These are phyloP conservation scores for Xylaria sp. DNA, from an alignment of 2,329 filamentous ascomycete genomes.

Conservation along the genomic window DNA sequence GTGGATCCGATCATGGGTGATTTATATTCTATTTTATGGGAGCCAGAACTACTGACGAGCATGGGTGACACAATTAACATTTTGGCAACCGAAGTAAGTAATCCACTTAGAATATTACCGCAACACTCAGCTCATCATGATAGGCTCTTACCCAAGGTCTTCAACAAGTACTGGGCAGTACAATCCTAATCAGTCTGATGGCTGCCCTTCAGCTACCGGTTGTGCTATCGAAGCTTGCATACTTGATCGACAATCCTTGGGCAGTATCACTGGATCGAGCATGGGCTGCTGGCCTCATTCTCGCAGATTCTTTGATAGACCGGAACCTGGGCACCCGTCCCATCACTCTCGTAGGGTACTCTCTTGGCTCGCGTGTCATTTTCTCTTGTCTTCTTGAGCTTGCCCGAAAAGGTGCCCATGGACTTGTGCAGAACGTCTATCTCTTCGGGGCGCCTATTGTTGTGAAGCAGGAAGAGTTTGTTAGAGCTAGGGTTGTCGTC, in stretches of 20 bases:
- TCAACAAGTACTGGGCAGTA: conserved; percentile 93
- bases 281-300: conserved; percentile 86
- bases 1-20: conserved; percentile 98
- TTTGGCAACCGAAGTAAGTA: conserved; percentile 89
- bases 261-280: conserved; percentile 94
- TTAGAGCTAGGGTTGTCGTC: conserved; percentile 83
- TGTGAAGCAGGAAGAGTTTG: conserved; percentile 89
- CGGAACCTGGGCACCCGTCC: conserved; percentile 91
- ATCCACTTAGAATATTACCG: neutral
- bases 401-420: conserved; percentile 82
- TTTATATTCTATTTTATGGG: conserved; percentile 96
- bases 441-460: conserved; percentile 94
- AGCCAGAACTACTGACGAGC: conserved; percentile 96
- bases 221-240: conserved; percentile 90
- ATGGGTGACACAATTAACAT: conserved; percentile 99
- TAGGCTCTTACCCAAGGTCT: conserved; percentile 94
- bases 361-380: conserved; percentile 90
- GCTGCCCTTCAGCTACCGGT: conserved; percentile 92
- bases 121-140: conserved; percentile 45
- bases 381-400: conserved; percentile 92
- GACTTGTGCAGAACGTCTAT: conserved; percentile 94
- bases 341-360: conserved; percentile 94
- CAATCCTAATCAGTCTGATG: conserved; percentile 90
- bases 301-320: conserved; percentile 93
- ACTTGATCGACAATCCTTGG: conserved; percentile 98